Base-by-base conservation (phyloP, 2,329 filamentous ascomycete genomes). In the Exophiala sideris region DNA sequence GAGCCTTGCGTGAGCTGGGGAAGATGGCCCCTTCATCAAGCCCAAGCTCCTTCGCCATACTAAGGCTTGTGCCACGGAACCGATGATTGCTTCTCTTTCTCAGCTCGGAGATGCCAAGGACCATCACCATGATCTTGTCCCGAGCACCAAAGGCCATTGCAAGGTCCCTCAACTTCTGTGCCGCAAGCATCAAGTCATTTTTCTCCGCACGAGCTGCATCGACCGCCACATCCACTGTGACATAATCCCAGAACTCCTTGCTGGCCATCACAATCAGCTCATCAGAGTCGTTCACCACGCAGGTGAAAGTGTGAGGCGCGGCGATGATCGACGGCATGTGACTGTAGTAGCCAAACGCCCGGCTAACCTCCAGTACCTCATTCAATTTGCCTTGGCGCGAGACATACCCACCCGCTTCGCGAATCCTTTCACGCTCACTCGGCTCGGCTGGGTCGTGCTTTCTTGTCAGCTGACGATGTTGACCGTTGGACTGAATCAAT, bases 81-180 rank as follows among this genome's bases (percentile, higher is more conserved):
- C 86, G 71, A 49, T 86, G 88, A 60, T 88, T 83, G 68, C 95
- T 88, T 53, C 90, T 84, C 67, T 89, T 88, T 73, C 95, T 92
- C 50, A 99, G 76, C 67, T 97, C 91, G 51, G 88, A 86, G 35
- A 99, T 88, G 51, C 91, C 92, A 50, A 99, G 85, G 77, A 99
- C 89, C 92, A 97, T 97, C 41, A 99, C 90, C 91, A 97, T 97
- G 60, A 97, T 89, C 74, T 99, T 99, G 67, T 87, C 87, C 1
- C 86, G 91, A 10, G 92, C 89, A 49, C 94, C 94, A 69, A 96
- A 97, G 1, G 92, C 90, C 68, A 99, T 96, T 39, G 94, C 94
- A 50, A 97, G 78, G 73, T 99, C 94, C 54, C 94, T 85, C 32
- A 99, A 80, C 73, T 95, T 96, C 69, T 97, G 92, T 3, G 94